Evolutionary conservation across 768 basidiomycete genomes (phyloP), one percentile per base, ranked within the genome.

Genomic region (Tephrocybe rancida): DNA sequence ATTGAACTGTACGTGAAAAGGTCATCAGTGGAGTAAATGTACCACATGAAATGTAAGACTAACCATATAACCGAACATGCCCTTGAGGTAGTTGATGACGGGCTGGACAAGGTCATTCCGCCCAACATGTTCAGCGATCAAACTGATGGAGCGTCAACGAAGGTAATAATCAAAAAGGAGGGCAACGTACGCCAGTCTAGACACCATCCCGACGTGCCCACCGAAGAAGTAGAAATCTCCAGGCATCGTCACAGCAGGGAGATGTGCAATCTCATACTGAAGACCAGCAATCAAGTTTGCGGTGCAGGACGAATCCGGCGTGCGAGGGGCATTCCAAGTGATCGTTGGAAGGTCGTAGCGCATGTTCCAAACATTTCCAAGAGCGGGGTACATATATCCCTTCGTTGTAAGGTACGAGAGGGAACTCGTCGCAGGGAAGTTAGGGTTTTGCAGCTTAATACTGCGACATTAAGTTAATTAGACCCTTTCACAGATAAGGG

Each of bases 221-320:
- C 70, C 69, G 60, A 69, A 72, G 46, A 57, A 67, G 47, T 72
- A 72, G 46, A 70, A 72, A 45, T 72, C 70, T 3, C 61, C 64
- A 22, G 80, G 73, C 22, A 76, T 77, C 7, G 77, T 74, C 21
- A 72, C 70, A 5, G 72, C 63, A 16, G 80, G 61, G 38, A 85
- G 73, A 57, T 83, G 76, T 19, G 73, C 67, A 32, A 80, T 75
- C 57, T 82, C 82, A 56, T 77, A 77, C 60, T 81, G 75, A 16
- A 72, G 60, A 10, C 67, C 68, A 35, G 67, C 66, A n/a, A 67
- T 64, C 5, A 72, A 55, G 22, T 60, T 52, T 18, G 58, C 43
- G 3, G 44, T 61, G 53, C 70, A 72, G 5, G 70, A 72, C 13
- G 62, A 59, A 14, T 72, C 68, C 0, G 69, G 67, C 25, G 58